Base-by-base conservation (phyloP, 108 stramenopile genomes). In the Conticribra weissflogii region DNA sequence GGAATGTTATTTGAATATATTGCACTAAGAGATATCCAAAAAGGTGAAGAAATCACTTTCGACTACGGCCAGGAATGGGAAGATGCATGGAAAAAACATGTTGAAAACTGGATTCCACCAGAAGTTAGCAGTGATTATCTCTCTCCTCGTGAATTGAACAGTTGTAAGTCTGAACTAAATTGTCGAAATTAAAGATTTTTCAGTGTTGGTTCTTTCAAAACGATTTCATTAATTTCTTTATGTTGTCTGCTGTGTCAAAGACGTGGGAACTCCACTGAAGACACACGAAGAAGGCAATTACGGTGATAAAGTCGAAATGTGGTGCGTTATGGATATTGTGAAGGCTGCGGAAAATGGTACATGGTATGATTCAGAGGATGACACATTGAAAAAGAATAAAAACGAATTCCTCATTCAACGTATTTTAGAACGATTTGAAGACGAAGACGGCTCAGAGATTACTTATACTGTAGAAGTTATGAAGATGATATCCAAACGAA, bases 51-150 rank as follows among this genome's bases (percentile, higher is more conserved):
- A 55, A 29, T 91, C 23, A 81, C 85, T 32, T 59, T 91, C 45
- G 70, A 87, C 63, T 91, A 91, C 77, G 90, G 90, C 3, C 31
- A 46, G 16, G 76, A 68, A 27, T 91, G 87, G 87, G 74, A 83
- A 51, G 34, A 72, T 23, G 85, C 84, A 36, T 88, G 81, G 79
- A 59, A 65, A 4, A 28, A 66, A 31, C 87, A 86, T 61, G 27
- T 68, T n/a, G 54, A 66, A 51, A 47, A 33, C 15, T 90, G 82
- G 82, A 50, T 47, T 16, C 32, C 62, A 2, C 44, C 59, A 15
- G 27, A 32, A 30, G 46, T 54, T 22, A 19, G 41, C 22, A 70
- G 69, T 22, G 41, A 60, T 18, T 77, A 81, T 32, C 24, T 76
- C 1, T 59, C 71, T 17, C 79, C 82, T 0, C 34, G 67, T 9